These are phyloP conservation scores for Neonectria magnoliae DNA, from an alignment of 2,329 filamentous ascomycete genomes.

Conservation along the genomic window DNA sequence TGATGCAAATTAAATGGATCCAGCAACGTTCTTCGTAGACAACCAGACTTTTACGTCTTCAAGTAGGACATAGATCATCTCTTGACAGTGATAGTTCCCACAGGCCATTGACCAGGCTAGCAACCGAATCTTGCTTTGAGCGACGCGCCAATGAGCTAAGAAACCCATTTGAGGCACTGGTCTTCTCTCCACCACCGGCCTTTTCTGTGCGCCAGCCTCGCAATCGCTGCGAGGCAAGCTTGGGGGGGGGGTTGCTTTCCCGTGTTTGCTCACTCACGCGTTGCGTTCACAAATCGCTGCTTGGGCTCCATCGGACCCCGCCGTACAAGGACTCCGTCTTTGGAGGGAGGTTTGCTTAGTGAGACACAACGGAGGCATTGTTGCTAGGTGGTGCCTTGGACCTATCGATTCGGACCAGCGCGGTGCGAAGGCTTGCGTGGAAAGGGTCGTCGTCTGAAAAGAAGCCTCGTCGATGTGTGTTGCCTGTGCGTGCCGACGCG, in stretches of 20 bases:
- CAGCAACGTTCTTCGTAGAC: background rate
- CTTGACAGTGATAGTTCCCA: background rate
- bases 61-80: constrained; percentile 2
- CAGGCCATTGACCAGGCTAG: background rate
- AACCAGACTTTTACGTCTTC: constrained; percentile 2
- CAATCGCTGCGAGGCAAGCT: background rate
- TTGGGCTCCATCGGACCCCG: background rate
- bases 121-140: background rate
- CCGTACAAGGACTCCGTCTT: background rate
- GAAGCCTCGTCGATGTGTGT: background rate
- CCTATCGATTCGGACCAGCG: background rate
- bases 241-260: too few relatives aligned
- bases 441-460: background rate
- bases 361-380: background rate
- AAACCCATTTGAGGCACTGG: background rate
- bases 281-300: background rate
- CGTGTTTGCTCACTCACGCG: background rate
- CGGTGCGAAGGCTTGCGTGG: background rate
- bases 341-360: background rate
- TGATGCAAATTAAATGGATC: background rate
- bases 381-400: background rate
- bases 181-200: background rate
- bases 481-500: background rate
- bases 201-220: background rate
- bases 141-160: background rate